These are phyloP conservation scores for Limnomonas spitsbergensis DNA, from an alignment of 139 green algal genomes.

Conservation along the genomic window DNA sequence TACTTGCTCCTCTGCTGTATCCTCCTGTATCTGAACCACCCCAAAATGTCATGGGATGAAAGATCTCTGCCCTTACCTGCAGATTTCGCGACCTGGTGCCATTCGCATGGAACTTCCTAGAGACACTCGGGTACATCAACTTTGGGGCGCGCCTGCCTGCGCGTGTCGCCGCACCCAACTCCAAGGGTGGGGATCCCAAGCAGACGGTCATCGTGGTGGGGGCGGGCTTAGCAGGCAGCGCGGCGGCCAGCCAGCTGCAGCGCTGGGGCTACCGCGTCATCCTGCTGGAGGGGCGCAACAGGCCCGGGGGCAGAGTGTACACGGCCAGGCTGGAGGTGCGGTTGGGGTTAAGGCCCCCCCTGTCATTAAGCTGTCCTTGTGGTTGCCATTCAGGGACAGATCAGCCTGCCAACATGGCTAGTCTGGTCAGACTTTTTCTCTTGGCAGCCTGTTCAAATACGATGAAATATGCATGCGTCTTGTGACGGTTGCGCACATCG, in stretches of 20 bases:
- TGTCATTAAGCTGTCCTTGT: too few species aligned
- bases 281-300: conserved; percentile 22
- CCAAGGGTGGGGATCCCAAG: not conserved
- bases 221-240: conserved; percentile 76
- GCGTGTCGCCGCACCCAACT: not conserved
- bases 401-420: too few species aligned
- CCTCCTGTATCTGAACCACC: too few species aligned
- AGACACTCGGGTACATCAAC: conserved; percentile 83
- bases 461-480: too few species aligned
- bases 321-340: conserved; percentile 1
- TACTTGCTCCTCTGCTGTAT: too few species aligned
- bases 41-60: too few species aligned
- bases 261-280: conserved; percentile 60
- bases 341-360: not conserved
- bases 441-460: too few species aligned
- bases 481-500: too few species aligned
- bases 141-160: conserved; percentile 59
- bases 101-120: conserved; percentile 64
- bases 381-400: too few species aligned
- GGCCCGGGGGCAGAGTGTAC: conserved; percentile 8
- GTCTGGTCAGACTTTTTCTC: too few species aligned
- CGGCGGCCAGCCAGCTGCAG: conserved; percentile 41
- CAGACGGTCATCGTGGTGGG: conserved; percentile 83
- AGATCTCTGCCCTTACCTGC: not conserved
- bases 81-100: conserved; percentile 24